Evolutionary conservation across 345 rosid species (phyloP).

Genomic region (Brassica cretica): DNA sequence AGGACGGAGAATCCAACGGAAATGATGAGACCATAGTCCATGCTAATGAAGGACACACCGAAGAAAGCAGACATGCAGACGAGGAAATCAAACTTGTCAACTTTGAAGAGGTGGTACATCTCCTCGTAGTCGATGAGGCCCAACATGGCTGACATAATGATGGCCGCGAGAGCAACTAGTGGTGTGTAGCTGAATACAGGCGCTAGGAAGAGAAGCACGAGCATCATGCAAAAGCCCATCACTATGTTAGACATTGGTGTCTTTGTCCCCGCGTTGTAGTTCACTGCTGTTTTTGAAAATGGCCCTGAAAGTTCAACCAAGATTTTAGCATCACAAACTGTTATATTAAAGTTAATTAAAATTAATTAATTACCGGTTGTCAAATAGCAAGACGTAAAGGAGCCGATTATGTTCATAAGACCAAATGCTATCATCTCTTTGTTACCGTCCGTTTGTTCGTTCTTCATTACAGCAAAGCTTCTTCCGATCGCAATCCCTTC

Average conservation of each 20-base stretch:
- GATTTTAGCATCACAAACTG: not conserved
- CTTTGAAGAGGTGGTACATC: constrained; percentile 61
- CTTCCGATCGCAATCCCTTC: constrained; percentile 96
- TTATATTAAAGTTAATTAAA: not conserved
- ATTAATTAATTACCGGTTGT: constrained; percentile 60
- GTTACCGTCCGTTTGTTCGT: constrained; percentile 87
- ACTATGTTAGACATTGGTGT: constrained; percentile 79
- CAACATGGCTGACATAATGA: constrained; percentile 92
- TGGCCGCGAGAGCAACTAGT: constrained; percentile 79
- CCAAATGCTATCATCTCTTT: constrained; percentile 94
- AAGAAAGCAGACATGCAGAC: constrained; percentile 80
- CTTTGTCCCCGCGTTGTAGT: constrained; percentile 71
- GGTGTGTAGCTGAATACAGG: constrained; percentile 89
- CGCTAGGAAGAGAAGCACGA: constrained; percentile 72
- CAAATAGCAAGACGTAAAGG: constrained; percentile 88
- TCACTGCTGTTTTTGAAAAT: constrained; percentile 91
- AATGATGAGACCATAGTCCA: constrained; percentile 79
- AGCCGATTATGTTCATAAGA: constrained; percentile 82
- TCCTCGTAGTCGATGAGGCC: constrained; percentile 79
- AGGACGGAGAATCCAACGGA: constrained; percentile 71
- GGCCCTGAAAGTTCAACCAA: constrained; percentile 60
- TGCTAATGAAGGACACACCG: constrained; percentile 74
- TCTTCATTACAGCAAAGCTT: constrained; percentile 75
- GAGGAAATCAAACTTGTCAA: constrained; percentile 77
- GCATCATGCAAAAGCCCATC: constrained; percentile 85